phyloP scores from a whole-genome alignment of 371 early-diverging fungal species.

The Lichtheimia corymbifera region DNA sequence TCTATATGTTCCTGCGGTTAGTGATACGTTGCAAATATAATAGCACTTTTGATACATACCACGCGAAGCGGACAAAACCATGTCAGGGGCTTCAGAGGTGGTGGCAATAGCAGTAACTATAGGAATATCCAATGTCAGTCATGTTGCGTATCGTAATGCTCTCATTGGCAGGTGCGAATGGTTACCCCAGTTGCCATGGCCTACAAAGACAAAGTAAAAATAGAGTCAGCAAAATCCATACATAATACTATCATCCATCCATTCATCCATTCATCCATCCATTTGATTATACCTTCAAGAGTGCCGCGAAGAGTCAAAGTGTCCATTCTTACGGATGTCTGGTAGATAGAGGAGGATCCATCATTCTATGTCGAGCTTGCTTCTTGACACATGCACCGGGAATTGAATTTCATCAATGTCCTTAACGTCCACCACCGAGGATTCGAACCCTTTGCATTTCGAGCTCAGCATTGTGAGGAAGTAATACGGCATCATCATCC shows the following conservation, averaged over 20 bases:
- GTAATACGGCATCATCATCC: no score
- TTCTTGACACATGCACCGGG: no score
- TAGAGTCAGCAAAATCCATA: conserved; percentile 5
- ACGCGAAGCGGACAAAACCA: conserved; percentile 91
- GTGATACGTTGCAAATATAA: no score
- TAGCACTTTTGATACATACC: conserved; percentile 45
- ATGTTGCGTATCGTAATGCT: conserved; percentile 2
- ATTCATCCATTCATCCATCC: conserved; percentile 18
- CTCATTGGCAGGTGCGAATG: background rate
- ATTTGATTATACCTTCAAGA: conserved; percentile 27
- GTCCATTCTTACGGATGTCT: conserved; percentile 28
- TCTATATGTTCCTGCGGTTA: conserved; percentile 44
- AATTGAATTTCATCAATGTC: no score
- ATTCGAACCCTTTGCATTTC: no score
- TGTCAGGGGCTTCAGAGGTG: conserved; percentile 88
- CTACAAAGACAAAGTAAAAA: conserved; percentile 15
- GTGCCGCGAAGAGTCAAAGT: conserved; percentile 53
- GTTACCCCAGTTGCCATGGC: conserved; percentile 42
- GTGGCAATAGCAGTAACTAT: conserved; percentile 93
- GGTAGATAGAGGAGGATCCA: conserved; percentile 22
- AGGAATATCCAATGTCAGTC: conserved; percentile 1
- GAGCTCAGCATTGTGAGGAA: no score
- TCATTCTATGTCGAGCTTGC: no score
- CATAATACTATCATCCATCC: conserved; percentile 22
- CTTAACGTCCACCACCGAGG: no score